Evolutionary conservation across 495 filamentous ascomycete species (phyloP).

Genomic region (Penicillium diatomitis): DNA sequence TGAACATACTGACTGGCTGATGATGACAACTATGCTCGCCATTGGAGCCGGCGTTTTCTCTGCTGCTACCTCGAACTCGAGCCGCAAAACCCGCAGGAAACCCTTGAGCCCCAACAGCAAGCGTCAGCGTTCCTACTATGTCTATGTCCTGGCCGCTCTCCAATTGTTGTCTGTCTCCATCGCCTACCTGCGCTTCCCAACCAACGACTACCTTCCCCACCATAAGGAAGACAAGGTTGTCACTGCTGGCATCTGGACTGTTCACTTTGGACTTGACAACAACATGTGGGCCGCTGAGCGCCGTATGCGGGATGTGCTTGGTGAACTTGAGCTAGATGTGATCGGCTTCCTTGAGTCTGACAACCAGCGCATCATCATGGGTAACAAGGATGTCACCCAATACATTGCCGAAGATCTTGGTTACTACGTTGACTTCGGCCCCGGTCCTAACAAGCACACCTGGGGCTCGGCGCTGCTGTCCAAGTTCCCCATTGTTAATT

Average conservation of each 20-base stretch:
- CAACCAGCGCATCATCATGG: slow-evolving; percentile 98
- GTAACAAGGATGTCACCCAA: slow-evolving; percentile 93
- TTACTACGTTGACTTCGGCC: slow-evolving; percentile 97
- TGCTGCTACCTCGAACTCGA: slow-evolving; percentile 45
- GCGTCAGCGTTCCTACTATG: slow-evolving; percentile 56
- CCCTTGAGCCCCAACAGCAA: slow-evolving; percentile 43
- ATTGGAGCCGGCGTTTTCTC: slow-evolving; percentile 84
- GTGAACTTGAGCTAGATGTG: slow-evolving; percentile 89
- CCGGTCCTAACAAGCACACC: slow-evolving; percentile 97
- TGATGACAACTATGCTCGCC: slow-evolving; percentile 73
- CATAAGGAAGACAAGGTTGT: slow-evolving; percentile 77
- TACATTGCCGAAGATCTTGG: slow-evolving; percentile 91
- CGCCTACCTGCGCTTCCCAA: slow-evolving; percentile 90
- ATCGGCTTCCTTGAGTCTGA: slow-evolving; percentile 91
- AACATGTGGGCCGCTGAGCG: slow-evolving; percentile 97
- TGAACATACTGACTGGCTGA: slow-evolving; percentile 93
- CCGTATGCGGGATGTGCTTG: slow-evolving; percentile 86
- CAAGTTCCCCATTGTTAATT: slow-evolving; percentile 97
- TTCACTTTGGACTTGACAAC: slow-evolving; percentile 97
- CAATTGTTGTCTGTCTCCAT: slow-evolving; percentile 72
- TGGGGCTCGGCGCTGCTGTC: slow-evolving; percentile 92
- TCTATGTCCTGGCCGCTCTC: slow-evolving; percentile 62
- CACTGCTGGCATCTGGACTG: slow-evolving; percentile 96
- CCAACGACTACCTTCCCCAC: slow-evolving; percentile 83
- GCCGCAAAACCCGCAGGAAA: slow-evolving; percentile 35